These are phyloP conservation scores for Sporormia fimetaria DNA, from an alignment of 495 filamentous ascomycete species.

Conservation along the genomic window DNA sequence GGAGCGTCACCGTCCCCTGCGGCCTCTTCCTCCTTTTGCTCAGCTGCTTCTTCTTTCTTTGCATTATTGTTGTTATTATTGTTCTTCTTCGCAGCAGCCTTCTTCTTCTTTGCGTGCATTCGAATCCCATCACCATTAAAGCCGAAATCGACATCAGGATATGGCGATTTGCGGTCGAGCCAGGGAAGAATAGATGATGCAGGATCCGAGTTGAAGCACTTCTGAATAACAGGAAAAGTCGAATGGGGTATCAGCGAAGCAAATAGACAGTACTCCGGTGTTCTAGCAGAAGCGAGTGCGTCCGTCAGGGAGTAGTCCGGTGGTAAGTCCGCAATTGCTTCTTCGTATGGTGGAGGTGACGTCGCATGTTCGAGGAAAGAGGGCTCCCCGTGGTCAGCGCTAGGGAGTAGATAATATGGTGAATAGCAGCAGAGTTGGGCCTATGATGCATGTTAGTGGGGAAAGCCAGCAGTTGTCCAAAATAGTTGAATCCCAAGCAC, in stretches of 20 bases:
- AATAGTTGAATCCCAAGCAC: too few species aligned
- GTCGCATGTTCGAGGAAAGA: conserved; percentile 1
- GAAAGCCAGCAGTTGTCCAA: too few species aligned
- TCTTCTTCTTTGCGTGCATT: conserved; percentile 30
- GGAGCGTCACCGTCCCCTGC: conserved; percentile 21
- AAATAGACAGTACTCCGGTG: conserved; percentile 17
- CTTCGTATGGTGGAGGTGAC: conserved; percentile 29
- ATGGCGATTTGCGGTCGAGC: conserved; percentile 21
- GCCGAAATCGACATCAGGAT: conserved; percentile 18
- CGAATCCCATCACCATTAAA: conserved; percentile 19
- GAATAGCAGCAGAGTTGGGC: too few species aligned
- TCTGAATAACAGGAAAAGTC: conserved; percentile 14
- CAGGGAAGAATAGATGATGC: conserved; percentile 20
- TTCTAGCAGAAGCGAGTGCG: conserved; percentile 22
- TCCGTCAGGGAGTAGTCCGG: conserved; percentile 32
- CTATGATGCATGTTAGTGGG: too few species aligned
- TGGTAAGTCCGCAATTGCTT: conserved; percentile 25
- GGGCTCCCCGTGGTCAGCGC: too few species aligned
- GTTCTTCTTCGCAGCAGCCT: conserved; percentile 13
- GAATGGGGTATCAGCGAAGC: conserved; percentile 22
- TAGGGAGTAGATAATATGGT: too few species aligned
- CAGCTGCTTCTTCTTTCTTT: conserved; percentile 34
- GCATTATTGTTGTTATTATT: conserved; percentile 35
- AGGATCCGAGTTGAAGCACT: conserved; percentile 20
- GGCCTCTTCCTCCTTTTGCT: conserved; percentile 25